A percentile compares a stretch with the other conserved stretches of the same genome.
These are phyloP conservation scores for Cutaneotrichosporon spelunceum DNA, from an alignment of 1,284 basidiomycete species.

Conservation along the genomic window DNA sequence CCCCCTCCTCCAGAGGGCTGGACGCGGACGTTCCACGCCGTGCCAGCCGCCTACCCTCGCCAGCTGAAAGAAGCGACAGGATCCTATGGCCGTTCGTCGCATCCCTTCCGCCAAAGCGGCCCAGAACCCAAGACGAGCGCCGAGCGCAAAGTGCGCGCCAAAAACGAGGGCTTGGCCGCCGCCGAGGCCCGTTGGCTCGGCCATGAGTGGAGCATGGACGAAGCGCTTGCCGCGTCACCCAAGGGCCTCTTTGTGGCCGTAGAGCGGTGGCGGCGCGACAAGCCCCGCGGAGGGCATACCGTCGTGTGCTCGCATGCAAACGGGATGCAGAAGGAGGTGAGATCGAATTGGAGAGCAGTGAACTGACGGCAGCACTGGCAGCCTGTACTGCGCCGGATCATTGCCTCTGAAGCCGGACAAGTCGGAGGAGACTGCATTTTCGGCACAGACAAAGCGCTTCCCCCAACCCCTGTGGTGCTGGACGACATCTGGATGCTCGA, in stretches of 20 bases:
- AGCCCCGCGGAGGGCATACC: conserved; percentile 13
- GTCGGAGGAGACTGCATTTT: conserved; percentile 1
- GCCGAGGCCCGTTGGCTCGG: conserved; percentile 15
- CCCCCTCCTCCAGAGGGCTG: conserved; percentile 48
- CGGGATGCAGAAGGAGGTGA: conserved; percentile 21
- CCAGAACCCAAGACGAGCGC: conserved; percentile 23
- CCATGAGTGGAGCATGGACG: conserved; percentile 15
- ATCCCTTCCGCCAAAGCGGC: conserved; percentile 20
- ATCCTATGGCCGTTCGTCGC: conserved; percentile 21
- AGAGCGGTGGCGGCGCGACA: conserved; percentile 19
- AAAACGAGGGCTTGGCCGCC: neutral
- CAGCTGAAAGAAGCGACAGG: conserved; percentile 36
- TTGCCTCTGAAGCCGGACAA: conserved; percentile 24
- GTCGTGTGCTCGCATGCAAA: conserved; percentile 22
- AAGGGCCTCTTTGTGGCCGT: conserved; percentile 17
- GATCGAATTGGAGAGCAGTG: conserved; percentile 24
- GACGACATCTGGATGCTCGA: conserved; percentile 80
- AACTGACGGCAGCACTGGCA: conserved; percentile 56
- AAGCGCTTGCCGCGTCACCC: conserved; percentile 9
- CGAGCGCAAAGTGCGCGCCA: conserved; percentile 33
- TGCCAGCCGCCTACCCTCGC: conserved; percentile 67
- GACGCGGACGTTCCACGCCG: conserved; percentile 62
- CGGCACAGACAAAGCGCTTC: conserved; percentile 8
- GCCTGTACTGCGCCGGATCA: conserved; percentile 57
- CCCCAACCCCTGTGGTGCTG: conserved; percentile 41